phyloP scores from a whole-genome alignment of 768 basidiomycete genomes.

The Auricularia sp. region DNA sequence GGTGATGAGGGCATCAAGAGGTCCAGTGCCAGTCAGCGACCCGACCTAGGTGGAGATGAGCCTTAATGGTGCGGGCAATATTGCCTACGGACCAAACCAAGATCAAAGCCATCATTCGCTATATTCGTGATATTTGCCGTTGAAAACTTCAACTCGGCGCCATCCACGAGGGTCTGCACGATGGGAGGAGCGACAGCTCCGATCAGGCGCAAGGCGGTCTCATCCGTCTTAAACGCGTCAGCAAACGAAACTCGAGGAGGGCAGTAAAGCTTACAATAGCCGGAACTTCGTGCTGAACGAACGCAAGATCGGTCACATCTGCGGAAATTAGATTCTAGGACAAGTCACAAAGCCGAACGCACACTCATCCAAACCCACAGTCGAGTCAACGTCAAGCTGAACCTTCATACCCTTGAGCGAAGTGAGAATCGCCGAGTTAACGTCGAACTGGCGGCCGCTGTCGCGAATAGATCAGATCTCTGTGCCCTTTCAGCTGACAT shows the following conservation, averaged over 20 bases:
- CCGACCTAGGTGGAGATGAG: slow-evolving; percentile 20
- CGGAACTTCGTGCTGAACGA: slow-evolving; percentile 46
- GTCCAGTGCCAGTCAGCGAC: slow-evolving; percentile 51
- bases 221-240: slow-evolving; percentile 37
- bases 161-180: slow-evolving; percentile 53
- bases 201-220: slow-evolving; percentile 53
- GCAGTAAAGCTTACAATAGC: slow-evolving; percentile 32
- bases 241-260: neutral
- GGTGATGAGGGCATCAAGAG: slow-evolving; percentile 57
- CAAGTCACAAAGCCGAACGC: neutral
- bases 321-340: slow-evolving; percentile 4
- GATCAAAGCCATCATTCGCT: slow-evolving; percentile 50
- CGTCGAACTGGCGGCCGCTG: slow-evolving; percentile 59
- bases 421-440: slow-evolving; percentile 49
- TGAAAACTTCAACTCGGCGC: slow-evolving; percentile 41
- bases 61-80: neutral
- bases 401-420: slow-evolving; percentile 50
- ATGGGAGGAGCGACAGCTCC: slow-evolving; percentile 62
- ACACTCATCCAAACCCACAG: slow-evolving; percentile 60
- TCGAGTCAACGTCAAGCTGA: slow-evolving; percentile 42
- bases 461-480: neutral
- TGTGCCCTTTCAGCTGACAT: slow-evolving; percentile 7
- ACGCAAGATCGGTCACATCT: slow-evolving; percentile 48
- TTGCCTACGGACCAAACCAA: slow-evolving; percentile 15
- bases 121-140: slow-evolving; percentile 49